These are phyloP conservation scores for Aspergillus asperescens DNA, from an alignment of 495 filamentous ascomycete species.

Conservation along the genomic window DNA sequence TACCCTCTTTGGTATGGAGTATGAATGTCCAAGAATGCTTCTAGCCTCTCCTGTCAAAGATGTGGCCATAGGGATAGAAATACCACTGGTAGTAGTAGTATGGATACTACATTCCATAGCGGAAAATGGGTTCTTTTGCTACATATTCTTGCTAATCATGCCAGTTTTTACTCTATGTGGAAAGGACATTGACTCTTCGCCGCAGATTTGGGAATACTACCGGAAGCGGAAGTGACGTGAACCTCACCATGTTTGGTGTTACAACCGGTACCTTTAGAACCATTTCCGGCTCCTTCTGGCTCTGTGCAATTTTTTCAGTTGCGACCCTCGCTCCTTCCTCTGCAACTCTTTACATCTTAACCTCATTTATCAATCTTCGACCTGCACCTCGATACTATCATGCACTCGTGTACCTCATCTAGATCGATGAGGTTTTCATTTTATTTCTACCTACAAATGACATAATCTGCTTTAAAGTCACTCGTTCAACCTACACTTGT, in stretches of 20 bases:
- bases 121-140: neutral
- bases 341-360: neutral
- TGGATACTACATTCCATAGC: slow-evolving; percentile 2
- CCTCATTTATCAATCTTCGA: neutral
- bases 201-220: slow-evolving; percentile 10
- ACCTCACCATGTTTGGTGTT: slow-evolving; percentile 5
- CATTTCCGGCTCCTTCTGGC: slow-evolving; percentile 10
- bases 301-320: neutral
- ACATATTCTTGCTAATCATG: neutral
- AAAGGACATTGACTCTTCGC: slow-evolving; percentile 1
- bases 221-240: slow-evolving; percentile 19
- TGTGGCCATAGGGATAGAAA: neutral
- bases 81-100: too few relatives aligned
- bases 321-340: slow-evolving; percentile 12
- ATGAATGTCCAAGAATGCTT: neutral
- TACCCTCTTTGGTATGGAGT: neutral
- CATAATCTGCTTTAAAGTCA: slow-evolving; percentile 10
- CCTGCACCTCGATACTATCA: neutral
- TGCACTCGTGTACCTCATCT: slow-evolving; percentile 3
- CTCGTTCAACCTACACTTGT: slow-evolving; percentile 16
- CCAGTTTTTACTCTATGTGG: neutral
- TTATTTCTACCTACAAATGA: slow-evolving; percentile 17
- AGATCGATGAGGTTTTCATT: slow-evolving; percentile 4
- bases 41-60: neutral
- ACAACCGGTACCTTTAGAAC: neutral